Base-by-base conservation (phyloP, 2,329 filamentous ascomycete genomes). In the Fusarium neocosmosporiellum region DNA sequence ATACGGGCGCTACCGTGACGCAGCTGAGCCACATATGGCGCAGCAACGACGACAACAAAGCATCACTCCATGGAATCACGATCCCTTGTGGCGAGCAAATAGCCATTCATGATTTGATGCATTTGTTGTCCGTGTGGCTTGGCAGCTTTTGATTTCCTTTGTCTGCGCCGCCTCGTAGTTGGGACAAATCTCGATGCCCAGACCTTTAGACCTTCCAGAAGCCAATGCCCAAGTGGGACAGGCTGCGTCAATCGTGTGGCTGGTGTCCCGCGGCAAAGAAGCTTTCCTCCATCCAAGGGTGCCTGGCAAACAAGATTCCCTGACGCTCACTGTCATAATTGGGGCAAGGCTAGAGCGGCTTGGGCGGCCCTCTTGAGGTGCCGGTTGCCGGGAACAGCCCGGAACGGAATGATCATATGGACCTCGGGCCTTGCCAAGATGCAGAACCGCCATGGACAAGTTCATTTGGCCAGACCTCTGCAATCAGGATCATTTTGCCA, bases 311-410 rank as follows among this genome's bases (percentile, higher is more conserved):
- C 65, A 70, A 66, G 69, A 70, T 58, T 63, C 34, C 50, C 71
- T 75, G 66, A 74, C 73, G 66, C 64, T 55, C 63, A 60, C 41
- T 58, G 65, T 73, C 70, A 66, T 72, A 71, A 71, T 73, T 50
- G 39, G 53, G 53, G 36, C 34, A 50, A 57, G 55, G 34, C 53
- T 55, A 65, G 54, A 37, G 59, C 33, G 55, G 58, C 34, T 60
- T 58, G 31, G 34, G 29, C 63, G 53, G 48, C 61, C 59, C 46
- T 50, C 59, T 31, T 39, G 36, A 57, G 55, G 70, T 74, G 73
- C 66, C 75, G 75, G 68, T 67, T 70, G 65, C 73, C 75, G 73
- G 69, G 43, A 66, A 66, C 31, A 34, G 48, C 60, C 59, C 53
- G 54, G 58, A 55, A 24, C 48, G 29, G 57, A 65, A 65, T 37